These are phyloP conservation scores for Diplocarpon rosae DNA, from an alignment of 2,329 filamentous ascomycete genomes.

Conservation along the genomic window DNA sequence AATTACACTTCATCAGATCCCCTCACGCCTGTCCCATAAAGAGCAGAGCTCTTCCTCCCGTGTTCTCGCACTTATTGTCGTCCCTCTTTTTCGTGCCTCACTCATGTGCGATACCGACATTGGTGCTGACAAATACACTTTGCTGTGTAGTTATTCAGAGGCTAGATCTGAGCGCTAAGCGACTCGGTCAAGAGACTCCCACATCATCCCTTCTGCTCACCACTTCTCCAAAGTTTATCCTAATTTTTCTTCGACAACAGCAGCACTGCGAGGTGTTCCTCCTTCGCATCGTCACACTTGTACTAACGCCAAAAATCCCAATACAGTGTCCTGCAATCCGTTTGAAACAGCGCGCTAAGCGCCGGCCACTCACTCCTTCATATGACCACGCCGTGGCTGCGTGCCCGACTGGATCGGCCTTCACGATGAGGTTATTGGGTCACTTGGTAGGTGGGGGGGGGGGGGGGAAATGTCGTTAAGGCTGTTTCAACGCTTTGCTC, in stretches of 20 bases:
- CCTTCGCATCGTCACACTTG: no score
- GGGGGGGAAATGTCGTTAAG: conserved; percentile 1
- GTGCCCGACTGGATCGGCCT: not conserved
- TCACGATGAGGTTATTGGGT: not conserved
- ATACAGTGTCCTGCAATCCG: not conserved
- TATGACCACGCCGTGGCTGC: not conserved
- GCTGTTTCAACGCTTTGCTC: conserved; percentile 23
- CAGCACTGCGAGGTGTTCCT: no score
- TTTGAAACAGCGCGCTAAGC: conserved; percentile 7
- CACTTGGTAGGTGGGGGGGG: not conserved
- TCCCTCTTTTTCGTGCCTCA: not conserved
- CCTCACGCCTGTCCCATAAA: conserved; percentile 23
- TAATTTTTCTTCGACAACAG: no score
- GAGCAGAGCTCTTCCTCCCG: conserved; percentile 11
- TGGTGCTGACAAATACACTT: conserved; percentile 14
- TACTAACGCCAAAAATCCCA: no score
- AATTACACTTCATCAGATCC: conserved; percentile 21
- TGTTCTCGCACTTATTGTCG: conserved; percentile 2
- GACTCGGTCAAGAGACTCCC: not conserved
- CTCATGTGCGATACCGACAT: not conserved
- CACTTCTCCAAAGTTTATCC: not conserved
- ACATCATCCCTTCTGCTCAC: not conserved
- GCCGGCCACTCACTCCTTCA: conserved; percentile 7
- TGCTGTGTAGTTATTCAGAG: conserved; percentile 13
- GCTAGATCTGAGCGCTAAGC: not conserved